A percentile compares a stretch with the other conserved stretches of the same genome.
Conservation (phyloP, 495 filamentous ascomycete species). For the Polyplosphaeria fusca region DNA sequence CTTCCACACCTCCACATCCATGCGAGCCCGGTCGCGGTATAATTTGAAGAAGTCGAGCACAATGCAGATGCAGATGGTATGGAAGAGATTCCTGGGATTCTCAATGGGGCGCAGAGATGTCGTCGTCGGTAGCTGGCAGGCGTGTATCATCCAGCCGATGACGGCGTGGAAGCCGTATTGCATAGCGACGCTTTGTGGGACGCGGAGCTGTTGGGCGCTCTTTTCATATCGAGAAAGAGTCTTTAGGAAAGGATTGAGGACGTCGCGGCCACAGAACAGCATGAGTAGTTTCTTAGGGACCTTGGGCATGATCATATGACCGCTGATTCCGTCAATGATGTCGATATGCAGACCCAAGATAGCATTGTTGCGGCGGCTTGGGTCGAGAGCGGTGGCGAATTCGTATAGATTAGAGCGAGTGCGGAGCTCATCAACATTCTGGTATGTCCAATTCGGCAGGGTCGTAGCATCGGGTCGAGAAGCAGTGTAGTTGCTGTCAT, state of each 20-base stretch:
- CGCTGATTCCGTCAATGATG: not conserved
- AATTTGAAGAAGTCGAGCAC: not conserved
- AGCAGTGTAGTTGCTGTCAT: not conserved
- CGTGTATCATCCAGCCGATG: not conserved
- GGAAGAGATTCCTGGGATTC: not conserved
- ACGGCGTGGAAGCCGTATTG: not conserved
- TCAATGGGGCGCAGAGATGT: not conserved
- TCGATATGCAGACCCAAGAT: not conserved
- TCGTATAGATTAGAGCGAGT: not conserved
- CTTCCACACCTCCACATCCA: not conserved
- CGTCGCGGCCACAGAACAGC: not conserved
- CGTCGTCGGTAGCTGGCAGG: not conserved
- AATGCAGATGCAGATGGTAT: not conserved
- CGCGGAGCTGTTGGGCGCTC: not conserved
- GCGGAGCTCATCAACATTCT: not conserved
- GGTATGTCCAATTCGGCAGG: not conserved
- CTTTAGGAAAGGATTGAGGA: not conserved
- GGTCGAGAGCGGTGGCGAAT: not conserved
- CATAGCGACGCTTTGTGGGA: not conserved
- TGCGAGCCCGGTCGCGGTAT: not conserved
- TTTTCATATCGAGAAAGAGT: not conserved
- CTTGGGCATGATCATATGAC: not conserved
- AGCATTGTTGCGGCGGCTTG: not conserved
- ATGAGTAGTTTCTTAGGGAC: not conserved
- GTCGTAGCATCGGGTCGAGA: not conserved